phyloP scores from a whole-genome alignment of 345 rosid species.

The Raphanus raphanistrum region DNA sequence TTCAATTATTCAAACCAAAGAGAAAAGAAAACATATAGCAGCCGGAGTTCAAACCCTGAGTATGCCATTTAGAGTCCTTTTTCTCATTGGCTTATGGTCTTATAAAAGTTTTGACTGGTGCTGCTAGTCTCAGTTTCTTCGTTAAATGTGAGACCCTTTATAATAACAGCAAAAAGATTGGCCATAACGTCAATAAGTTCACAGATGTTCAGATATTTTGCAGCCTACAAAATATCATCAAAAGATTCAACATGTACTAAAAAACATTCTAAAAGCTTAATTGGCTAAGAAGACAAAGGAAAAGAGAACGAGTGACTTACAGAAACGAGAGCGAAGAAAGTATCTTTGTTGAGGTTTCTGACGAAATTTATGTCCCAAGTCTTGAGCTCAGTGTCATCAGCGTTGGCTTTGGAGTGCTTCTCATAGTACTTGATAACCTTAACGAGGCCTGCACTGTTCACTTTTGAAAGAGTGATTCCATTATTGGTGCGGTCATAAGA shows the following conservation, averaged over 20 bases:
- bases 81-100: too few species aligned
- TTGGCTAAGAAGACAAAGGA: neutral
- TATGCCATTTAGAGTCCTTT: too few species aligned
- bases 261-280: constrained; percentile 17
- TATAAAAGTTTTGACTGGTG: too few species aligned
- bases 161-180: constrained; percentile 68
- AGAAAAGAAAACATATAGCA: neutral
- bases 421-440: constrained; percentile 74
- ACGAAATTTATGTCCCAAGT: constrained; percentile 59
- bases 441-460: constrained; percentile 57
- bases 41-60: too few species aligned
- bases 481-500: constrained; percentile 57
- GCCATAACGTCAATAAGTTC: constrained; percentile 63
- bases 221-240: constrained; percentile 50
- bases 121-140: constrained; percentile 53
- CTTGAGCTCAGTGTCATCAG: constrained; percentile 47
- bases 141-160: constrained; percentile 58
- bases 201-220: constrained; percentile 66
- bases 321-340: constrained; percentile 60
- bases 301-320: constrained; percentile 27
- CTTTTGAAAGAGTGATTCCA: constrained; percentile 70
- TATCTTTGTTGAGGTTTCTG: constrained; percentile 52
- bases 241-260: neutral
- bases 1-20: neutral
- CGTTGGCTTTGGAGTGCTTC: constrained; percentile 47